Percentiles rank a stretch among this genome's conserved stretches.
These are phyloP conservation scores for Atkinsonella texensis DNA, from an alignment of 2,329 filamentous ascomycete genomes.

Conservation along the genomic window DNA sequence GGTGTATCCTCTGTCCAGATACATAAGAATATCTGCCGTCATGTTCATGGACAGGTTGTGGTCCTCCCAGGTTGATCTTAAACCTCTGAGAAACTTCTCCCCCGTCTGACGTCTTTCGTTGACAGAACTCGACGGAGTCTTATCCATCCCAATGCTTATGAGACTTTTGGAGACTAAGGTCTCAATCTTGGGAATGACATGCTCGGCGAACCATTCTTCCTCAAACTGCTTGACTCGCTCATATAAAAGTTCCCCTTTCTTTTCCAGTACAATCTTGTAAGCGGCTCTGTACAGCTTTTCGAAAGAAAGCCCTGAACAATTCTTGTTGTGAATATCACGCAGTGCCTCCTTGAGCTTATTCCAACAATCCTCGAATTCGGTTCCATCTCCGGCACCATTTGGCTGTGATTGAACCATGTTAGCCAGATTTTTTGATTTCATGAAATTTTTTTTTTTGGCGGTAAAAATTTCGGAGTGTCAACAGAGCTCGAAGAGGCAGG, in stretches of 20 bases:
- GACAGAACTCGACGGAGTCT: slow-evolving; percentile 46
- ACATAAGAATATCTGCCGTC: slow-evolving; percentile 94
- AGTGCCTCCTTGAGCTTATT: slow-evolving; percentile 63
- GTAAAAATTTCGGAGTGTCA: neutral
- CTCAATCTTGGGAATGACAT: slow-evolving; percentile 61
- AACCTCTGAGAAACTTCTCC: slow-evolving; percentile 65
- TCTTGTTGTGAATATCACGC: slow-evolving; percentile 80
- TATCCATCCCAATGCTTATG: slow-evolving; percentile 45
- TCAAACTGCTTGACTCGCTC: slow-evolving; percentile 71
- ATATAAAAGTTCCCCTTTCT: slow-evolving; percentile 74
- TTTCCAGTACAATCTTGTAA: slow-evolving; percentile 87
- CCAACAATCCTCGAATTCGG: slow-evolving; percentile 86
- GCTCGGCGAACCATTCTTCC: slow-evolving; percentile 61
- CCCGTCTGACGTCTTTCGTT: slow-evolving; percentile 71
- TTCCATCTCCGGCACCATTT: slow-evolving; percentile 37
- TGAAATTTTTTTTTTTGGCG: neutral
- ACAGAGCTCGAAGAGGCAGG: neutral
- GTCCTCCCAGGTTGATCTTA: slow-evolving; percentile 74
- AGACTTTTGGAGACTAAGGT: slow-evolving; percentile 60
- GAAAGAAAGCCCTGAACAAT: slow-evolving; percentile 81
- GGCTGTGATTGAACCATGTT: slow-evolving; percentile 17
- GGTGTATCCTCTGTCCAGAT: slow-evolving; percentile 80
- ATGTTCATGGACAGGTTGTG: slow-evolving; percentile 92
- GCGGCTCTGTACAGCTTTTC: slow-evolving; percentile 89
- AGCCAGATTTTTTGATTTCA: slow-evolving; percentile 3